phyloP scores from a whole-genome alignment of 768 basidiomycete species.

The Galerina sulciceps region DNA sequence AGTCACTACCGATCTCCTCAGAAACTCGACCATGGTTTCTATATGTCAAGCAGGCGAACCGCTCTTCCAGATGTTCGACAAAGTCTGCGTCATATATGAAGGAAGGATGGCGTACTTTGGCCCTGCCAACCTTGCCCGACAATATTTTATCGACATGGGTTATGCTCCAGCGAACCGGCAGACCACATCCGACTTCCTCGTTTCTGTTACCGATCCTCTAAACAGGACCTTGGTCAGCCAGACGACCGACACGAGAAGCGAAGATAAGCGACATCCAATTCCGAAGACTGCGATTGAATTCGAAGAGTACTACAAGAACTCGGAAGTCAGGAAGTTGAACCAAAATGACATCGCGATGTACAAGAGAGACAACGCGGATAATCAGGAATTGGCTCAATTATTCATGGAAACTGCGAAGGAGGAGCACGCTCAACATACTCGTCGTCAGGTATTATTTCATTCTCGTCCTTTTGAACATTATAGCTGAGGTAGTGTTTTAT shows the following conservation, averaged over 20 bases:
- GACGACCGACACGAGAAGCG: conserved; percentile 2
- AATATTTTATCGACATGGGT: conserved; percentile 78
- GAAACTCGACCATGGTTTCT: conserved; percentile 69
- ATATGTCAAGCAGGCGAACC: conserved; percentile 85
- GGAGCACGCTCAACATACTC: conserved; percentile 56
- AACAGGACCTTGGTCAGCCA: conserved; percentile 43
- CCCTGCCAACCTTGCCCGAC: conserved; percentile 60
- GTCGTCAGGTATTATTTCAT: conserved; percentile 21
- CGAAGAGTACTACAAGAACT: conserved; percentile 33
- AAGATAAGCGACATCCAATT: conserved; percentile 29
- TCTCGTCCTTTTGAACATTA: neutral
- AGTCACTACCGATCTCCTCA: conserved; percentile 60
- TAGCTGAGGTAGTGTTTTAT: neutral
- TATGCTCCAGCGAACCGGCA: conserved; percentile 62
- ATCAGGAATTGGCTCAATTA: conserved; percentile 37
- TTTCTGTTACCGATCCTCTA: conserved; percentile 63
- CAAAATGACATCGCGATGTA: conserved; percentile 51
- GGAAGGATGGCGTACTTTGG: conserved; percentile 80
- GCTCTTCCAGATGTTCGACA: conserved; percentile 66
- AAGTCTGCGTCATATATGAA: conserved; percentile 77
- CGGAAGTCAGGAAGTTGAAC: conserved; percentile 27
- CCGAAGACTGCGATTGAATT: conserved; percentile 54
- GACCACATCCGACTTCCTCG: conserved; percentile 69
- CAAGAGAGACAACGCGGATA: conserved; percentile 45
- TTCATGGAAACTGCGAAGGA: conserved; percentile 51